Evolutionary conservation across 1,284 basidiomycete species (phyloP).

Genomic region (Volvariella surrecta): DNA sequence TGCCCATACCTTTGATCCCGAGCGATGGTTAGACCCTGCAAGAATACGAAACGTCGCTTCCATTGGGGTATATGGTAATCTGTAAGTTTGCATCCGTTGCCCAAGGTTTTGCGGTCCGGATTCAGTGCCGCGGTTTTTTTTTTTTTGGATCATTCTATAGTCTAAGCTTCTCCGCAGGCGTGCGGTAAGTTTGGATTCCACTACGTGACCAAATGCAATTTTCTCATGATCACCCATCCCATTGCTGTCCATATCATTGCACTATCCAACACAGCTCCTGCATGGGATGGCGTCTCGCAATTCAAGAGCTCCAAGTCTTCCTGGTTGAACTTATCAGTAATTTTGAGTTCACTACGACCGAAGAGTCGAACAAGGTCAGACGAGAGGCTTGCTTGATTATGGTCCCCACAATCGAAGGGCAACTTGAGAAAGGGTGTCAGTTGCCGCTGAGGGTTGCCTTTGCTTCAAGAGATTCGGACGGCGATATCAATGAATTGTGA

Average conservation of each 20-base stretch:
- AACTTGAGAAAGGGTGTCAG: slow-evolving; percentile 34
- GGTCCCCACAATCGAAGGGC: slow-evolving; percentile 37
- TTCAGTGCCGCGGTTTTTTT: slow-evolving; percentile 2
- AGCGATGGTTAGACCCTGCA: slow-evolving; percentile 33
- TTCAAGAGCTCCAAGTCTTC: slow-evolving; percentile 43
- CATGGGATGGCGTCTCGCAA: slow-evolving; percentile 44
- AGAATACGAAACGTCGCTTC: slow-evolving; percentile 26
- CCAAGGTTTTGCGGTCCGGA: slow-evolving; percentile 2
- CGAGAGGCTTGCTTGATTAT: slow-evolving; percentile 35
- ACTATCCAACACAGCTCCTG: slow-evolving; percentile 19
- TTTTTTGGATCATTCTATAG: slow-evolving; percentile 15
- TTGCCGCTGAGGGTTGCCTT: slow-evolving; percentile 39
- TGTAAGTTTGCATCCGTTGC: slow-evolving; percentile 27
- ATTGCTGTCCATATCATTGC: neutral
- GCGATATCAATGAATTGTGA: too few relatives aligned
- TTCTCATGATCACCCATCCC: too few relatives aligned
- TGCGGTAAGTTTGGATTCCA: slow-evolving; percentile 17
- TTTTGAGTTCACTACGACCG: slow-evolving; percentile 37
- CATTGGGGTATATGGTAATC: slow-evolving; percentile 40
- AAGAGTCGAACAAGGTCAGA: slow-evolving; percentile 26
- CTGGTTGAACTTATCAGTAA: slow-evolving; percentile 36
- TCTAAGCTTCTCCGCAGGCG: slow-evolving; percentile 35
- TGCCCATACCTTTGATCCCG: slow-evolving; percentile 40
- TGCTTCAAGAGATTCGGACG: slow-evolving; percentile 21
- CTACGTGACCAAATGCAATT: neutral